Base-by-base conservation (phyloP, 1,284 basidiomycete genomes). In the Sphagnurus paluster region DNA sequence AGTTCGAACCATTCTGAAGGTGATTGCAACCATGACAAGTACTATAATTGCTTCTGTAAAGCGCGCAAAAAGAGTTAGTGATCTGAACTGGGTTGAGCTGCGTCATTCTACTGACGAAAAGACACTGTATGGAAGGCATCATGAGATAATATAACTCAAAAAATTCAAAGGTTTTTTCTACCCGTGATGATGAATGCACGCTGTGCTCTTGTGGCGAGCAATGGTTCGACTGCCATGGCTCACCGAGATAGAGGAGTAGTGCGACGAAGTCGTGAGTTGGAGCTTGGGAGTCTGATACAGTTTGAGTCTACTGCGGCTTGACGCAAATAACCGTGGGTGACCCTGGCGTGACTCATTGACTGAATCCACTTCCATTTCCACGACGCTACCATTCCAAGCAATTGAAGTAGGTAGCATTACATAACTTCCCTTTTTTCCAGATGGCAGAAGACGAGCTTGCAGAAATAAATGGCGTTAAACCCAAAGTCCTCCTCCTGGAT, bases 171-270 rank as follows among this genome's bases (percentile, higher is more conserved):
- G n/a, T n/a, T n/a, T n/a, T n/a, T n/a, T n/a, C 57, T 61, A 85
- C 84, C 79, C 50, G 80, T 87, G 46, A 66, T 63, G 52, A 87
- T 76, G 64, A 87, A 87, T 40, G 76, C 79, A 52, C 72, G 70
- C 58, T 87, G 85, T 23, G 85, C 77, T 50, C 75, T 72, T 25
- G 84, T 85, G 21, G 78, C 77, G 44, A 88, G 67, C 37, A 87
- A 69, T 20, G 77, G 76, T 71, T 84, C 81, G 39, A 80, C 68
- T 46, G 81, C 77, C 86, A 88, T 87, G 57, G 51, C 59, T 35
- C 50, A 46, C 44, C 49, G 49, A 46, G 42, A 36, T 46, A 45
- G 38, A 50, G 50, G 48, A 46, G 42, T 28, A 24, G 41, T 19
- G 14, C 5, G 29, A 10, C 26, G 37, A 13, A 24, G 37, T 5